Percentiles rank a stretch among this genome's conserved stretches.
These are phyloP conservation scores for Aureoboletus auriporus DNA, from an alignment of 768 basidiomycete genomes.

Conservation along the genomic window DNA sequence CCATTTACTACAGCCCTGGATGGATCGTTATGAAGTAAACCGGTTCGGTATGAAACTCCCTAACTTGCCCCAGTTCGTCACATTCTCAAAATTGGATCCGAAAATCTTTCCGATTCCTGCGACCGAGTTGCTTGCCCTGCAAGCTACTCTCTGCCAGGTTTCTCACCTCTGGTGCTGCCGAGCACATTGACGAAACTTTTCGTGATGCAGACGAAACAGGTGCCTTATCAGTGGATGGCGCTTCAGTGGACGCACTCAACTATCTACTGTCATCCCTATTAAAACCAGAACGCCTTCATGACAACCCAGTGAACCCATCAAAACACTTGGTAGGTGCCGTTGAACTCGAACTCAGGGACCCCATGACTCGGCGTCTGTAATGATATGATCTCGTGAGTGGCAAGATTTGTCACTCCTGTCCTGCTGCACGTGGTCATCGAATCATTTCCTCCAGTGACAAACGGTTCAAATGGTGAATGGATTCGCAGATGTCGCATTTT, in stretches of 20 bases:
- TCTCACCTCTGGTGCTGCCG: slow-evolving; percentile 20
- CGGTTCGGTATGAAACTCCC: background rate
- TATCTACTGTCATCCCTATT: background rate
- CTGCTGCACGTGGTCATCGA: too few relatives aligned
- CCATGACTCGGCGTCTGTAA: too few relatives aligned
- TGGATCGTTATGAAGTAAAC: slow-evolving; percentile 1
- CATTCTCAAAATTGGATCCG: too few relatives aligned
- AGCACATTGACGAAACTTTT: slow-evolving; percentile 12
- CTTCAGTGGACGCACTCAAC: background rate
- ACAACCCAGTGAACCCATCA: too few relatives aligned
- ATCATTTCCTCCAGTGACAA: too few relatives aligned
- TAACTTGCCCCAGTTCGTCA: background rate
- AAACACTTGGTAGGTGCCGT: too few relatives aligned
- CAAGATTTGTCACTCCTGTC: too few relatives aligned
- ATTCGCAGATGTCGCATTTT: too few relatives aligned
- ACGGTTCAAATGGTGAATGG: too few relatives aligned
- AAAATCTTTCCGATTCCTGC: slow-evolving; percentile 10
- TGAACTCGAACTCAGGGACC: too few relatives aligned
- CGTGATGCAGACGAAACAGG: slow-evolving; percentile 1
- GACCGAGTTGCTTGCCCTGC: slow-evolving; percentile 11
- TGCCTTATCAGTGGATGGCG: background rate
- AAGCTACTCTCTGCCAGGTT: slow-evolving; percentile 22
- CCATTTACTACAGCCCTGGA: background rate
- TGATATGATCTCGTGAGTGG: too few relatives aligned
- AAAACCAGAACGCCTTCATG: too few relatives aligned